Conservation (phyloP, 192 early-diverging fungal species). For the Piromyces sp. region DNA sequence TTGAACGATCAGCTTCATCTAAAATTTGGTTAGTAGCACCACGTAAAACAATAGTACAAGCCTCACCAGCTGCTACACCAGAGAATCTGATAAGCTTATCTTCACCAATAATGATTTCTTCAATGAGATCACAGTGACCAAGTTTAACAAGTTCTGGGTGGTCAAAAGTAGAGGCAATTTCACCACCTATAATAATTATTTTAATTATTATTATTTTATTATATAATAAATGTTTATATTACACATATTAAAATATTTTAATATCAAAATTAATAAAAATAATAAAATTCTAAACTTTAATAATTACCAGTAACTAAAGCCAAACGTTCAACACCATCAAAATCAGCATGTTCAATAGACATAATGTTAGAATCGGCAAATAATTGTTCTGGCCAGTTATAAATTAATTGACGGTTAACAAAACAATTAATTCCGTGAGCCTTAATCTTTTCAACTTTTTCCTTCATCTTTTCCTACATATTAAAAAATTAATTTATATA, state of each 20-base stretch:
- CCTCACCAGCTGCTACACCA: constrained; percentile 84
- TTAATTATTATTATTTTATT: background rate
- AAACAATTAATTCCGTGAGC: constrained; percentile 96
- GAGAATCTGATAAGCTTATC: constrained; percentile 95
- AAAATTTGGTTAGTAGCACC: constrained; percentile 87
- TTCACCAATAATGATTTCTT: constrained; percentile 97
- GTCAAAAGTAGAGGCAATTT: constrained; percentile 96
- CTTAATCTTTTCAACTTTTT: constrained; percentile 97
- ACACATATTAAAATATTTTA: background rate
- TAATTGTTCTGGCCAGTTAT: constrained; percentile 99
- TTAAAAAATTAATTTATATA: background rate
- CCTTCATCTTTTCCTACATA: constrained; percentile 86
- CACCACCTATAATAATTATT: constrained; percentile 39
- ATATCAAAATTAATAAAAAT: background rate
- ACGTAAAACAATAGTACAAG: constrained; percentile 93
- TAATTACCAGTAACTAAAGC: constrained; percentile 70
- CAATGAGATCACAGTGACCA: constrained; percentile 88
- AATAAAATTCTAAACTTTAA: no score
- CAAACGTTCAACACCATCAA: constrained; percentile 92
- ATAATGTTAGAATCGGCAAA: constrained; percentile 94
- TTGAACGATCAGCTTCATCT: constrained; percentile 90
- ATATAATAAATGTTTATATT: background rate
- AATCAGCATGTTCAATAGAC: constrained; percentile 97
- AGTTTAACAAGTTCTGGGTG: constrained; percentile 90
- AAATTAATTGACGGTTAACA: constrained; percentile 98